Evolutionary conservation across 2,329 filamentous ascomycete species (phyloP).

Genomic region (Monosporascus ibericus): DNA sequence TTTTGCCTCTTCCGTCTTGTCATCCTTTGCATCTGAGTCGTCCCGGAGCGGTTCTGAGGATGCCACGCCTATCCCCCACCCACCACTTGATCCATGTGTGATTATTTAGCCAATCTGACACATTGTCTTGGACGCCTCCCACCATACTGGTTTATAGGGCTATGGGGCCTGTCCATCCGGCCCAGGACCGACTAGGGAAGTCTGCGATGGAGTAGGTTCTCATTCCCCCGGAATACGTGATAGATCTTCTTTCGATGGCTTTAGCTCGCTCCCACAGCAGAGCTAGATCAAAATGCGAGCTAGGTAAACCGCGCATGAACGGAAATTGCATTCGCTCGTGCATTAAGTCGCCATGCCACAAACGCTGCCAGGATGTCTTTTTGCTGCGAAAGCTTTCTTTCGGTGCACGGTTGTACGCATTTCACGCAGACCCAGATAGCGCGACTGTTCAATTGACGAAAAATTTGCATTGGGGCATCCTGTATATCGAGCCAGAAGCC

Average conservation of each 20-base stretch:
- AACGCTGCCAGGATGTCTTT: conserved; percentile 29
- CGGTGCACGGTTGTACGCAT: conserved; percentile 24
- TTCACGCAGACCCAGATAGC: conserved; percentile 25
- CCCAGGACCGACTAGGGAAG: conserved; percentile 32
- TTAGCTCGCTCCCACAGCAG: conserved; percentile 25
- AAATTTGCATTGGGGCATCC: conserved; percentile 20
- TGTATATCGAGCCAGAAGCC: conserved; percentile 25
- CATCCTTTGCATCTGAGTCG: neutral
- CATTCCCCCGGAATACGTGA: neutral
- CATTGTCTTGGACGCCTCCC: conserved; percentile 18
- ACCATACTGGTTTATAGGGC: conserved; percentile 16
- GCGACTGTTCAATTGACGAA: conserved; percentile 18
- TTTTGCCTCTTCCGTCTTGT: neutral
- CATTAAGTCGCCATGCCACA: conserved; percentile 22
- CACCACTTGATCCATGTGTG: conserved; percentile 32
- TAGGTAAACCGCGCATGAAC: conserved; percentile 25
- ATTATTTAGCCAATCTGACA: conserved; percentile 25
- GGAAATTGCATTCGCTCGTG: conserved; percentile 14
- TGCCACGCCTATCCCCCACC: conserved; percentile 25
- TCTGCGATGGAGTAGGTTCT: conserved; percentile 1
- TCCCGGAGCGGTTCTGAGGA: conserved; percentile 25
- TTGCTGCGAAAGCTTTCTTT: conserved; percentile 17
- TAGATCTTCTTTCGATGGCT: neutral
- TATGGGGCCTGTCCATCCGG: conserved; percentile 23
- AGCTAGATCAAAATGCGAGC: conserved; percentile 26